Percentiles rank a stretch among this genome's conserved stretches.
Conservation (phyloP, 2,329 filamentous ascomycete genomes). For the Cytospora chrysosperma region DNA sequence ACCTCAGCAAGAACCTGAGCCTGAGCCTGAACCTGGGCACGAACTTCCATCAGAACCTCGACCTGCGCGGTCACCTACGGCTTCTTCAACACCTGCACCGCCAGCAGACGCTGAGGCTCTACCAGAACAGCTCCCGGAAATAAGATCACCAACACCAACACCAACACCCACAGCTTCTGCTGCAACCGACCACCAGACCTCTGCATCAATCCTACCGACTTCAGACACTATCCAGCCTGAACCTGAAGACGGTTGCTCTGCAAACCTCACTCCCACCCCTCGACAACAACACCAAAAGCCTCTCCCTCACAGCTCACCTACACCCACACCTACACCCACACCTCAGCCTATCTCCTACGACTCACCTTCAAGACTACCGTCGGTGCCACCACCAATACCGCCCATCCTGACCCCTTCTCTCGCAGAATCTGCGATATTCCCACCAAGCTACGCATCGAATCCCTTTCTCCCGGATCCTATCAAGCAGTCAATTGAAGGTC, state of each 20-base stretch:
- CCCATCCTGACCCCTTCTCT: slow-evolving; percentile 6
- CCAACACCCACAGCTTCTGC: slow-evolving; percentile 4
- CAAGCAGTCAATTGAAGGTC: slow-evolving; percentile 22
- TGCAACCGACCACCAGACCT: slow-evolving; percentile 2
- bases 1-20: slow-evolving; percentile 8
- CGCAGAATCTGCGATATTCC: slow-evolving; percentile 7
- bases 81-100: slow-evolving; percentile 7
- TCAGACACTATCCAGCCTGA: slow-evolving; percentile 12
- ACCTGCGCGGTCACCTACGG: neutral
- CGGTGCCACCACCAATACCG: neutral
- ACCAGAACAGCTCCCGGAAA: neutral
- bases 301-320: slow-evolving; percentile 7
- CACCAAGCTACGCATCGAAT: slow-evolving; percentile 10
- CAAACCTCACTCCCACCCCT: slow-evolving; percentile 8
- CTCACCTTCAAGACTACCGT: slow-evolving; percentile 7
- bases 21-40: slow-evolving; percentile 1
- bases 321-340: slow-evolving; percentile 7
- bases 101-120: neutral
- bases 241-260: slow-evolving; percentile 2
- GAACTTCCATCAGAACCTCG: neutral
- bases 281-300: neutral
- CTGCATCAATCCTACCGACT: neutral
- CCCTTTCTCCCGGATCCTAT: slow-evolving; percentile 20
- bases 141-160: slow-evolving; percentile 7
- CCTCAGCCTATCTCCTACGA: slow-evolving; percentile 12